Conservation (phyloP, 2,329 filamentous ascomycete genomes). For the Ophiocordyceps camponoti-saundersi region DNA sequence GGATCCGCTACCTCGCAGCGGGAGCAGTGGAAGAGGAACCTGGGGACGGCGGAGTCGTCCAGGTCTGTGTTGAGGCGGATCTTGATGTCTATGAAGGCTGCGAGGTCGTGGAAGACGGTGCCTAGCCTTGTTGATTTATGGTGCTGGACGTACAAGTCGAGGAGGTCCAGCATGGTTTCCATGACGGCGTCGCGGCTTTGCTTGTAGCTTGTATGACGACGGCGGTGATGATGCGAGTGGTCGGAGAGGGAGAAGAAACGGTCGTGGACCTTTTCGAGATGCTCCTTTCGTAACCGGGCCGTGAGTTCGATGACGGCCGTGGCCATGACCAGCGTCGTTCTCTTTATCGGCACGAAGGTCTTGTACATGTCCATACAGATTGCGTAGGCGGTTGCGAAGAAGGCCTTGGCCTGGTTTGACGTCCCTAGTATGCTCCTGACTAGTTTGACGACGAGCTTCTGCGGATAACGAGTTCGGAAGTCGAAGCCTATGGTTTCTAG, state of each 20-base stretch:
- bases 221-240: constrained; percentile 6
- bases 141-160: constrained; percentile 86
- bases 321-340: constrained; percentile 71
- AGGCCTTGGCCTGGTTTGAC: constrained; percentile 14
- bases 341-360: constrained; percentile 84
- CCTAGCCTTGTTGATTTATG: constrained; percentile 59
- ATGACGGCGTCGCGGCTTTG: constrained; percentile 30
- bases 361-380: constrained; percentile 83
- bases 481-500: constrained; percentile 89
- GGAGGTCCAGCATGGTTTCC: constrained; percentile 77
- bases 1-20: constrained; percentile 25
- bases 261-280: constrained; percentile 26
- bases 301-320: constrained; percentile 71
- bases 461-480: constrained; percentile 76
- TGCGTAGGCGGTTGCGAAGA: constrained; percentile 56
- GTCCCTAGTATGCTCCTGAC: constrained; percentile 35
- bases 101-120: constrained; percentile 49
- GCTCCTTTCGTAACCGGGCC: constrained; percentile 44
- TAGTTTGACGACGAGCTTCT: constrained; percentile 71
- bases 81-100: constrained; percentile 70
- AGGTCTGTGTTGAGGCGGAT: constrained; percentile 76
- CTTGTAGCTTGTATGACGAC: constrained; percentile 4
- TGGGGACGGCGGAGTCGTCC: constrained; percentile 40
- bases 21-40: constrained; percentile 46
- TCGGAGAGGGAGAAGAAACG: no score